Percentiles rank a stretch among this genome's conserved stretches.
These are phyloP conservation scores for Fistulinella prunicolor DNA, from an alignment of 768 basidiomycete genomes.

Conservation along the genomic window DNA sequence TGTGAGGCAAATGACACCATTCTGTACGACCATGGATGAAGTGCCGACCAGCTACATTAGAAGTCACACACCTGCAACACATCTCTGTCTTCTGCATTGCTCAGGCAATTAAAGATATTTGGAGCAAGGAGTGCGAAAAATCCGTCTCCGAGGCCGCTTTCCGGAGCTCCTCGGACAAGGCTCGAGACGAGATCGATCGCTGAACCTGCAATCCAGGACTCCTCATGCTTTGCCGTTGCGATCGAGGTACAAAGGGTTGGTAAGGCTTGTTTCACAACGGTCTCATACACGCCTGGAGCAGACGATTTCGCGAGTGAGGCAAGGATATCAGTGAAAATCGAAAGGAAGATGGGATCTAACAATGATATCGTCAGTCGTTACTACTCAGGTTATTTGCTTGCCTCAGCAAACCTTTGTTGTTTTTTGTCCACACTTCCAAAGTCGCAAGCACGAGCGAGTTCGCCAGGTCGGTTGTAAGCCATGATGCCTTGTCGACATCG, in stretches of 20 bases:
- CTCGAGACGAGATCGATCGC: conserved; percentile 80
- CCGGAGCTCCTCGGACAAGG: conserved; percentile 62
- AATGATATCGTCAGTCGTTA: conserved; percentile 3
- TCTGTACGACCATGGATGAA: conserved; percentile 41
- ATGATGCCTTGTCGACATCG: conserved; percentile 66
- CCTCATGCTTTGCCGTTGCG: conserved; percentile 50
- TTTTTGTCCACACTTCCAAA: conserved; percentile 82
- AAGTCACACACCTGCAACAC: conserved; percentile 58
- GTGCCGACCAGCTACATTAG: not conserved
- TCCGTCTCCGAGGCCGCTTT: conserved; percentile 70
- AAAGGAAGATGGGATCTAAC: conserved; percentile 85
- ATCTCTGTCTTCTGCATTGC: conserved; percentile 79
- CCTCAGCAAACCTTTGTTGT: conserved; percentile 65
- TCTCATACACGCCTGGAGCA: conserved; percentile 59
- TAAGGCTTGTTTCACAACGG: conserved; percentile 68
- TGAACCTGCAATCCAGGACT: conserved; percentile 74
- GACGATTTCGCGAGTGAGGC: conserved; percentile 63
- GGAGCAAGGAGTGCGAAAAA: conserved; percentile 78
- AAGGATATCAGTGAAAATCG: conserved; percentile 80
- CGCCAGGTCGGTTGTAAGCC: conserved; percentile 69
- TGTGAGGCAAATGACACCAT: conserved; percentile 79
- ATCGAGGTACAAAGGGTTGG: conserved; percentile 72
- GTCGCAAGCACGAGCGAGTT: conserved; percentile 61
- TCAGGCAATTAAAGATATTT: conserved; percentile 66
- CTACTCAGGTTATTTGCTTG: not conserved